These are phyloP conservation scores for Tricholoma furcatifolium DNA, from an alignment of 768 basidiomycete species.

Conservation along the genomic window DNA sequence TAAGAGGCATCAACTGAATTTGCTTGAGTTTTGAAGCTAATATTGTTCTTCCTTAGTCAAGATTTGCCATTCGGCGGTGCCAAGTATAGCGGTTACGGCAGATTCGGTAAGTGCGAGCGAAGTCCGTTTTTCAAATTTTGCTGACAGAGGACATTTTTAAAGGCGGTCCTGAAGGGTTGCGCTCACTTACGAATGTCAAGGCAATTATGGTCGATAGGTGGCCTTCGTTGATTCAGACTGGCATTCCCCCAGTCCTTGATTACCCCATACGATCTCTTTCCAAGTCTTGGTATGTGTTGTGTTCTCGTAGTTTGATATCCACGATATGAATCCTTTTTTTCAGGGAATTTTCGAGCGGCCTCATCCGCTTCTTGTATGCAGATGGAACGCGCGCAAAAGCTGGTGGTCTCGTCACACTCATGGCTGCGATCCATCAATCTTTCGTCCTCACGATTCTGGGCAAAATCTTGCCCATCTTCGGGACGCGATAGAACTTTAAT, in stretches of 20 bases:
- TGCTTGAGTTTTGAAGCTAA: not conserved
- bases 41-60: conserved; percentile 53
- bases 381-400: conserved; percentile 50
- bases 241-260: conserved; percentile 82
- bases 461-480: not conserved
- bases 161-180: conserved; percentile 94
- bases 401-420: conserved; percentile 38
- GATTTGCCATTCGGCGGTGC: conserved; percentile 94
- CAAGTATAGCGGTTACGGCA: conserved; percentile 89
- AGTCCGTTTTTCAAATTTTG: not conserved
- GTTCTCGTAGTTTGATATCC: not conserved
- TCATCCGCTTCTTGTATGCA: conserved; percentile 52
- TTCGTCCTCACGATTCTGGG: not conserved
- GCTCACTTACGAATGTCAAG: conserved; percentile 85
- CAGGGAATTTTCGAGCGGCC: conserved; percentile 51
- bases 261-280: conserved; percentile 78
- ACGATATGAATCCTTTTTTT: not conserved
- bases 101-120: conserved; percentile 64
- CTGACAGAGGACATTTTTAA: conserved; percentile 10
- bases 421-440: conserved; percentile 34
- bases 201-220: conserved; percentile 84
- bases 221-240: conserved; percentile 80
- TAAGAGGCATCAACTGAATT: conserved; percentile 29
- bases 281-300: conserved; percentile 64
- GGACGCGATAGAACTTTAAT: too few species aligned